Percentiles rank a stretch among this genome's conserved stretches.
These are phyloP conservation scores for Lepidopterella palustris DNA, from an alignment of 495 filamentous ascomycete genomes.

Conservation along the genomic window DNA sequence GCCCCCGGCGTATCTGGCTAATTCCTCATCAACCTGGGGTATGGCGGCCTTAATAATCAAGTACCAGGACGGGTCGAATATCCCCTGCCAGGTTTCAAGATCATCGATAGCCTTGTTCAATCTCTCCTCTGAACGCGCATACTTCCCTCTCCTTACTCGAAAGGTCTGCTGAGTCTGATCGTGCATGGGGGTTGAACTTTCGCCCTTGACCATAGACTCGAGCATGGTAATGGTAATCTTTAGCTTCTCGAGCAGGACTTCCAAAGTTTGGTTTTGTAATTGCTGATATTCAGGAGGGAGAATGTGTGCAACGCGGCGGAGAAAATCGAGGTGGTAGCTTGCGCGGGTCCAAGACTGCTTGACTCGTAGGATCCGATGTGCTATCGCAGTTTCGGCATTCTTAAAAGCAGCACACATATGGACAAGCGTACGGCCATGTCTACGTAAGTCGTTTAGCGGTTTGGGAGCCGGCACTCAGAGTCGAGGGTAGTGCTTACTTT, in stretches of 20 bases:
- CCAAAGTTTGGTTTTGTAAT: neutral
- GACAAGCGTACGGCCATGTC: no score
- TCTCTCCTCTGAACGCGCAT: neutral
- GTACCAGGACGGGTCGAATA: constrained; percentile 32
- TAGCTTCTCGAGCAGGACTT: neutral
- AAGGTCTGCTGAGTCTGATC: neutral
- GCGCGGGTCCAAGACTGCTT: no score
- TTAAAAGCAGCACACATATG: no score
- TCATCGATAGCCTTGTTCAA: constrained; percentile 21
- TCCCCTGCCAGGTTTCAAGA: constrained; percentile 25
- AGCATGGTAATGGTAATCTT: neutral
- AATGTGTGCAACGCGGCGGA: no score
- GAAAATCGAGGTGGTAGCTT: no score
- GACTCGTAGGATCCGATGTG: neutral
- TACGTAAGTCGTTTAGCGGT: no score
- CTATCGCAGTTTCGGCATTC: neutral
- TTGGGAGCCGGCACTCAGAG: no score
- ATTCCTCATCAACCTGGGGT: constrained; percentile 22
- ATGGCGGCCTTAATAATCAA: constrained; percentile 21
- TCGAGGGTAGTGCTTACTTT: no score
- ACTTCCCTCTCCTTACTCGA: neutral
- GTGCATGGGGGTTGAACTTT: no score
- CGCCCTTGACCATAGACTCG: neutral
- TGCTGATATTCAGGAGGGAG: neutral
- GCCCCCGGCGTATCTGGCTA: constrained; percentile 4